These are phyloP conservation scores for Marasmius fiardii DNA, from an alignment of 1,284 basidiomycete genomes.

Conservation along the genomic window DNA sequence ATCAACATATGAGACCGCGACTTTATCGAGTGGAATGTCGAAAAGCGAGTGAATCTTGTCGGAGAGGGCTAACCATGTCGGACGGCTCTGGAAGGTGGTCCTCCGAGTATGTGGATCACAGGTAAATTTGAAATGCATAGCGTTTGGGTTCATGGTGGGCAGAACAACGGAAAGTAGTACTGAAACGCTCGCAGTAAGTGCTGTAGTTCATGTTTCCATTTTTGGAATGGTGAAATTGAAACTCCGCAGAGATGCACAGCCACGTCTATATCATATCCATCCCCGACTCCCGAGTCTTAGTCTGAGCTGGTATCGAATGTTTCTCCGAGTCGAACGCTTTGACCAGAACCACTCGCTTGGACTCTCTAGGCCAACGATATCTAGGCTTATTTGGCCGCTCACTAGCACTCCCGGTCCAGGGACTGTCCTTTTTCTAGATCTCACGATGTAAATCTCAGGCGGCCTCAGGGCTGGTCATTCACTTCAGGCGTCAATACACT, in stretches of 20 bases:
- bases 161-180: conserved; percentile 8
- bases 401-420: too few relatives aligned
- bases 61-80: conserved; percentile 55
- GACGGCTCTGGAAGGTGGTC: conserved; percentile 46
- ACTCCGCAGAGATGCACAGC: not conserved
- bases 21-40: conserved; percentile 47
- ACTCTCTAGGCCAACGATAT: too few relatives aligned
- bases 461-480: not conserved
- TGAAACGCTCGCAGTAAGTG: not conserved
- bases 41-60: conserved; percentile 53
- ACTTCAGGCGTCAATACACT: not conserved
- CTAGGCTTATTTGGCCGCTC: too few relatives aligned
- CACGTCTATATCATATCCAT: too few relatives aligned
- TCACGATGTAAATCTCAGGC: not conserved
- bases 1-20: conserved; percentile 70
- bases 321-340: too few relatives aligned
- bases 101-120: conserved; percentile 52
- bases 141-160: conserved; percentile 32
- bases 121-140: conserved; percentile 53
- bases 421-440: too few relatives aligned
- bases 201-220: too few relatives aligned
- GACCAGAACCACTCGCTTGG: too few relatives aligned
- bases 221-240: not conserved
- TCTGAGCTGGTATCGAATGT: too few relatives aligned
- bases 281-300: too few relatives aligned